Evolutionary conservation across 169 alveolate species (phyloP), one percentile per base, ranked within the genome.

Genomic region (Eimeria tenella): DNA sequence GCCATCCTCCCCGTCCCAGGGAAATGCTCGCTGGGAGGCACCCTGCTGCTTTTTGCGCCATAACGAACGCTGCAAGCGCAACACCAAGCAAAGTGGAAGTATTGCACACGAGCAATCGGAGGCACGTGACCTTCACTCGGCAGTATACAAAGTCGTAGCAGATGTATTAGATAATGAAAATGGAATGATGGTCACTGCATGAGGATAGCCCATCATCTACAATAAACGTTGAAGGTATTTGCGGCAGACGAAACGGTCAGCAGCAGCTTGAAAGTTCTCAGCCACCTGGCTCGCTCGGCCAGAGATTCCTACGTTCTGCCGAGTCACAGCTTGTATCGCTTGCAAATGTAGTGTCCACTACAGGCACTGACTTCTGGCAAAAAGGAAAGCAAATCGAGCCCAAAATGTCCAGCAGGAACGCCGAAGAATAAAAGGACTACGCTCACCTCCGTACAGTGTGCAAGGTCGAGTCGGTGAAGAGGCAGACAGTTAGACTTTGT

Each of bases 51-150:
- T 42, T 56, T 73, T 73, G 7, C 90, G 21, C 90, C 90, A 82
- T 73, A 82, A 1, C 5, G 58, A 82, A 23, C 90, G 90, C 90
- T 82, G 75, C 90, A 82, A 52, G n/a, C 90, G 90, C 75, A 19
- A 25, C 62, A 42, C 4, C 17, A 58, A 15, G 55, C 77, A 68
- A 13, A n/a, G n/a, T 13, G 77, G 42, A 68, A n/a, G 21, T 10
- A 52, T 49, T 17, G 21, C 23, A 13, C 58, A 73, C 52, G 31
- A 70, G 58, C 25, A 73, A 4, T 23, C 60, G 23, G 42, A 31
- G 42, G 42, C 42, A 31, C 68, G 11, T 58, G 21, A 17, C 68
- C 11, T 3, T 58, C 19, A 58, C 68, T 58, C 68, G 21, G 11
- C 21, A 58, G 19, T 17, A 58, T 17, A 10, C 68, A 58, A 58